Base-by-base conservation (phyloP, 1,139 yeast species). In the Kodamaea fungicola region DNA sequence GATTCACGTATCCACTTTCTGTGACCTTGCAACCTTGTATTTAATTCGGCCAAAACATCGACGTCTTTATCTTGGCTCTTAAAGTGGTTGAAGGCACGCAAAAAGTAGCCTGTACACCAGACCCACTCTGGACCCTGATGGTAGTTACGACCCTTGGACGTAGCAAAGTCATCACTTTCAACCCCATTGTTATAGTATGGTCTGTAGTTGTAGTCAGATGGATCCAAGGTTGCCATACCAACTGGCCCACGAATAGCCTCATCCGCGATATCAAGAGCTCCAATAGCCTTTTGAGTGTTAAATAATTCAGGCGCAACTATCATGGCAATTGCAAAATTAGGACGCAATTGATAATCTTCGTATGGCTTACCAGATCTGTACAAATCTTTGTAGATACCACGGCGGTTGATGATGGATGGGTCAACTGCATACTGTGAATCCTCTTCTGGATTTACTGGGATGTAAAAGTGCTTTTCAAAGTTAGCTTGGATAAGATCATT, bases 51-150 rank as follows among this genome's bases (percentile, higher is more conserved):
- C 41, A 64, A 54, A 7, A 64, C 47, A 26, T 54, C 51, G 25
- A 47, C 47, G 8, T 74, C 64, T 1, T 78, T 73, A 9, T 52
- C 52, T 23, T 28, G 32, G 6, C 62, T 62, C 40, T 80, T 79
- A 59, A 84, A 80, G 36, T 64, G 58, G 33, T 73, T 63, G 55
- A 71, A 80, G 0, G 97, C 96, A 44, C 97, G 74, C 48, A 92
- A 63, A 57, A 87, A 90, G 62, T 79, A 89, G 1, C 98, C 98
- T 28, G 74, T 72, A 43, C 82, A 78, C 97, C 97, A 92, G 16
- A 86, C 83, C 98, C 98, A 92, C 58, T 92, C 98, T 2, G 98
- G 98, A 2, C 98, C 98, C 62, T 92, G 97, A 60, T 92, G 98
- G 59, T 92, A 92, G 62, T 92, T 92, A 52, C 97, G 76, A 12